Conservation (phyloP, 768 basidiomycete genomes). For the Fistulinella prunicolor region DNA sequence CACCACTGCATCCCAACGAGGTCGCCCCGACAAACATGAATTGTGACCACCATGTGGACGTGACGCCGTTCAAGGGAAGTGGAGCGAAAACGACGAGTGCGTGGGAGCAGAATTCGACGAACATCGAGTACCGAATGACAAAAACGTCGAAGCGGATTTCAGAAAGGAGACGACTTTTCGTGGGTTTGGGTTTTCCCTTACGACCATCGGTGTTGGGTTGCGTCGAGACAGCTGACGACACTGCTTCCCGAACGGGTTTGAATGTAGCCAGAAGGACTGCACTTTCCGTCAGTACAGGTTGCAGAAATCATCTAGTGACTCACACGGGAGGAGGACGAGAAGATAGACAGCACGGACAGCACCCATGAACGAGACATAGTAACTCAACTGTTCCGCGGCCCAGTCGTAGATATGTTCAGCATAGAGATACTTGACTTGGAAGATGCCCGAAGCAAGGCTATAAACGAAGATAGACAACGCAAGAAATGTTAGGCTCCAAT, state of each 20-base stretch:
- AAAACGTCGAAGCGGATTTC: conserved; percentile 69
- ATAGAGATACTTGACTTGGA: conserved; percentile 75
- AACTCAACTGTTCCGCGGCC: conserved; percentile 66
- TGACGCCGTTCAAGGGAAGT: conserved; percentile 35
- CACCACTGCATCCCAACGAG: conserved; percentile 60
- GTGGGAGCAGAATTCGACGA: conserved; percentile 67
- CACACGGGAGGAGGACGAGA: conserved; percentile 66
- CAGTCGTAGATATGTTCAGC: conserved; percentile 70
- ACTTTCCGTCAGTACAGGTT: conserved; percentile 26
- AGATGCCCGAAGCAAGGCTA: conserved; percentile 66
- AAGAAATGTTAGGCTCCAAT: conserved; percentile 73
- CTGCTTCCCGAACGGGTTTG: conserved; percentile 41
- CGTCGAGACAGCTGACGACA: conserved; percentile 4
- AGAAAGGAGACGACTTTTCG: conserved; percentile 48
- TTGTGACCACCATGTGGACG: conserved; percentile 31
- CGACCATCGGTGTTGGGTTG: conserved; percentile 5
- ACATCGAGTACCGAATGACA: conserved; percentile 61
- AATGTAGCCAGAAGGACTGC: conserved; percentile 60
- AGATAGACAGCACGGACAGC: conserved; percentile 62
- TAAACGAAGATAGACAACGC: conserved; percentile 63
- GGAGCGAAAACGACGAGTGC: conserved; percentile 54
- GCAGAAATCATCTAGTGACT: conserved; percentile 34
- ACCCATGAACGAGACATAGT: conserved; percentile 73
- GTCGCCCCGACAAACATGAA: conserved; percentile 56
- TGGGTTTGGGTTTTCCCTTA: conserved; percentile 43